Evolutionary conservation across 768 basidiomycete genomes (phyloP), one percentile per base, ranked within the genome.

Genomic region (Boletus bicolor): DNA sequence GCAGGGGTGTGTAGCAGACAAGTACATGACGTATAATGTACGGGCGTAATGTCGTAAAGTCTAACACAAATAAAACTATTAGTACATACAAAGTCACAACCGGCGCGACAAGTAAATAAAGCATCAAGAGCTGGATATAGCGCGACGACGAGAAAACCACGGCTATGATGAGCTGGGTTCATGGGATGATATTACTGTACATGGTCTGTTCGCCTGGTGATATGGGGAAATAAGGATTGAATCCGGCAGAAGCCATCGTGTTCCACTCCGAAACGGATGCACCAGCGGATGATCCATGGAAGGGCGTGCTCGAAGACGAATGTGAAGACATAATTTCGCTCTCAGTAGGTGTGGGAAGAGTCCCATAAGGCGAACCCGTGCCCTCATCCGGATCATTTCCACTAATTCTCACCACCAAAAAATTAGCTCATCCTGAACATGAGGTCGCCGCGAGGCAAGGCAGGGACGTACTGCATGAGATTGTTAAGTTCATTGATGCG

Each of bases 211-310:
- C 81, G 61, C 78, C 82, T 49, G 72, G 65, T 42, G 79, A 72
- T 56, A 84, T 75, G 35, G 86, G 82, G 66, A 89, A 89, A 70
- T 89, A 89, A 6, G 87, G 77, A 52, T 84, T 86, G 71, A 85
- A 88, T 34, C 81, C 79, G 30, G 80, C 64, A 24, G 79, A 75
- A 37, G 75, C 63, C 67, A 85, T 75, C 54, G 79, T 75, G 60
- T 76, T 81, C 86, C 85, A 86, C 70, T 86, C 80, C 60, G 83
- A 79, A 39, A 81, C 79, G 53, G 82, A 62, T 55, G 71, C 77
- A 63, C 81, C 79, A 67, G 75, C 79, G 56, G 69, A 69, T 59
- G 74, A 68, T 67, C 60, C 71, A 70, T 68, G 75, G 74, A 74
- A 74, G 55, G 72, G 72, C 58, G 72, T 74, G 39, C 68, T 74